Conservation (phyloP, 2,329 filamentous ascomycete species). For the Aspergillus sp. region DNA sequence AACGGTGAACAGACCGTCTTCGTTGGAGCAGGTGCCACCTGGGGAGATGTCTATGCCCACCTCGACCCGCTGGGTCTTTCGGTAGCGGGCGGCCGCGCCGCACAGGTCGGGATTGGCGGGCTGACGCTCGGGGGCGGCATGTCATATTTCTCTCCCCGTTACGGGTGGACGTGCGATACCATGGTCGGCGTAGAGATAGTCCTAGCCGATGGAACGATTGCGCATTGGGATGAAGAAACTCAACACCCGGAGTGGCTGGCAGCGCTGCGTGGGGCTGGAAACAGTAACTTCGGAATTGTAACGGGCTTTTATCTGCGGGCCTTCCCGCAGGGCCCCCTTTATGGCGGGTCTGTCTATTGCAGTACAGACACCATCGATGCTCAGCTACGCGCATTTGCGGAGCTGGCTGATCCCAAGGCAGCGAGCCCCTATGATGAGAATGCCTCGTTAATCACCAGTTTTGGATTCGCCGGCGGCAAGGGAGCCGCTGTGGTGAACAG, state of each 20-base stretch:
- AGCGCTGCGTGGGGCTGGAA: constrained; percentile 33
- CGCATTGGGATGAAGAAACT: constrained; percentile 37
- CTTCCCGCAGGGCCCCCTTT: constrained; percentile 30
- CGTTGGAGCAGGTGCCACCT: constrained; percentile 15
- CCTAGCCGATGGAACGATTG: constrained; percentile 47
- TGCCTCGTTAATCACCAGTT: neutral
- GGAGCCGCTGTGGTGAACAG: neutral
- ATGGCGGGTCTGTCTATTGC: constrained; percentile 40
- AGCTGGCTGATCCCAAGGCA: neutral
- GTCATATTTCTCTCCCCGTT: constrained; percentile 18
- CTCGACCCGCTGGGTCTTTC: constrained; percentile 22
- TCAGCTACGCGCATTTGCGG: neutral
- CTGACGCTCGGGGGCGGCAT: constrained; percentile 21
- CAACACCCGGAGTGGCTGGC: constrained; percentile 28
- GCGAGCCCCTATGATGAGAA: neutral
- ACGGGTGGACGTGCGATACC: constrained; percentile 33
- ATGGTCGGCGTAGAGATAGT: constrained; percentile 44
- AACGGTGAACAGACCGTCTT: neutral
- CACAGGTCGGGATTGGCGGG: constrained; percentile 30
- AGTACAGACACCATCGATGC: constrained; percentile 15
- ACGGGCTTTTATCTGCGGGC: constrained; percentile 25
- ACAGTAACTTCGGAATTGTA: constrained; percentile 36
- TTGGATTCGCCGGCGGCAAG: neutral
- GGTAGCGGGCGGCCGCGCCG: constrained; percentile 26
- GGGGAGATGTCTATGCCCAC: constrained; percentile 15